phyloP scores from a whole-genome alignment of 148 eudicot genomes.

The Mesembryanthemum crystallinum region DNA sequence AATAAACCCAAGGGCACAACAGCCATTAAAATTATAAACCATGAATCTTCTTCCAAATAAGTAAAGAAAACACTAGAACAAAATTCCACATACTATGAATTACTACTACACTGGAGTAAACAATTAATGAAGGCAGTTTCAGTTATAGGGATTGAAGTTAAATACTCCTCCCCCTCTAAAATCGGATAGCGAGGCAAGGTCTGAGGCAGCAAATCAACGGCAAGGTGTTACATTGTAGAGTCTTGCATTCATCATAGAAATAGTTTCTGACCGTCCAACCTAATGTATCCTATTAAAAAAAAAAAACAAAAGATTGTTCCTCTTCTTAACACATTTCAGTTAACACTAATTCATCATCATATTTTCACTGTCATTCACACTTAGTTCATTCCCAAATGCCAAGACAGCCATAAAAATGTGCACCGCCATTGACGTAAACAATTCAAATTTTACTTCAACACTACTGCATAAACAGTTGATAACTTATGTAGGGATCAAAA shows the following conservation, averaged over 20 bases:
- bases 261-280: neutral
- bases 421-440: neutral
- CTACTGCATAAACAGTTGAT: constrained; percentile 6
- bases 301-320: neutral
- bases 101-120: neutral
- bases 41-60: neutral
- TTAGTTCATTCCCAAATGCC: neutral
- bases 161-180: neutral
- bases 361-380: neutral
- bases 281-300: neutral
- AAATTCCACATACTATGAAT: neutral
- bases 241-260: neutral
- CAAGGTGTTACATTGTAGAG: neutral
- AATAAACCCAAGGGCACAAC: neutral
- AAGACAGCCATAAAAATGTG: neutral
- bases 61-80: neutral
- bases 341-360: too few relatives aligned
- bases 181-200: neutral
- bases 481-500: constrained; percentile 5
- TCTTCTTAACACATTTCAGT: neutral
- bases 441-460: neutral
- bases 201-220: neutral
- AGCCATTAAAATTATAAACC: neutral
- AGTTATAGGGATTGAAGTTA: neutral
- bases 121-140: neutral